These are phyloP conservation scores for Aspergillus ellipticus DNA, from an alignment of 495 filamentous ascomycete genomes.

Conservation along the genomic window DNA sequence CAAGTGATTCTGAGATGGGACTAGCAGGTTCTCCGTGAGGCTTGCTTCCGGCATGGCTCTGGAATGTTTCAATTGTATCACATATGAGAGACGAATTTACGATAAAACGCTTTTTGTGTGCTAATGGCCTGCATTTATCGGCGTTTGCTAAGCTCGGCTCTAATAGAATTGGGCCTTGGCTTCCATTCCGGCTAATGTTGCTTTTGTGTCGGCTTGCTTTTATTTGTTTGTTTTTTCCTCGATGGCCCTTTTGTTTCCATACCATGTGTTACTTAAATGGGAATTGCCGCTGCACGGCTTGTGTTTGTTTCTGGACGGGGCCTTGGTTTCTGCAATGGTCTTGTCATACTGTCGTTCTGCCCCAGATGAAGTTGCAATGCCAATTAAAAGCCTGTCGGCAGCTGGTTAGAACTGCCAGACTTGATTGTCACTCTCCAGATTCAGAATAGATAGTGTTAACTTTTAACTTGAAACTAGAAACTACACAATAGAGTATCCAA, in stretches of 20 bases:
- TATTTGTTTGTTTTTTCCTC: conserved; percentile 1
- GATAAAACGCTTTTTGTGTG: conserved; percentile 12
- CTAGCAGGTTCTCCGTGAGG: conserved; percentile 33
- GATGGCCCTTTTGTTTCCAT: conserved; percentile 5
- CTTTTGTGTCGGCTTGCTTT: conserved; percentile 3
- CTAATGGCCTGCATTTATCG: conserved; percentile 23
- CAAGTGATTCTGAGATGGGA: conserved; percentile 43
- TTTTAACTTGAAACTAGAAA: no score
- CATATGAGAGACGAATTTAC: conserved; percentile 30
- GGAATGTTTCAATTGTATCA: conserved; percentile 23
- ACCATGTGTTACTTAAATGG: conserved; percentile 10
- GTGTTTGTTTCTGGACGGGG: neutral
- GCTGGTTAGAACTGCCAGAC: neutral
- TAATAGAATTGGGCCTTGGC: conserved; percentile 13
- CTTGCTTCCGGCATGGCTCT: neutral
- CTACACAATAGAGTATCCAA: no score
- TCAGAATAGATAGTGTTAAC: no score
- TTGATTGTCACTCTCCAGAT: neutral
- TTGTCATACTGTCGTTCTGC: neutral
- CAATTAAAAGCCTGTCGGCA: neutral
- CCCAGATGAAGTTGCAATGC: neutral
- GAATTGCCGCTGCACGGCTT: neutral
- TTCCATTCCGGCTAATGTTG: conserved; percentile 12
- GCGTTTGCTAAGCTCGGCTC: conserved; percentile 20
- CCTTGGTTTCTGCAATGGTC: neutral